Evolutionary conservation across 495 filamentous ascomycete genomes (phyloP), one percentile per base, ranked within the genome.

Genomic region (Lophiostoma macrostomum): DNA sequence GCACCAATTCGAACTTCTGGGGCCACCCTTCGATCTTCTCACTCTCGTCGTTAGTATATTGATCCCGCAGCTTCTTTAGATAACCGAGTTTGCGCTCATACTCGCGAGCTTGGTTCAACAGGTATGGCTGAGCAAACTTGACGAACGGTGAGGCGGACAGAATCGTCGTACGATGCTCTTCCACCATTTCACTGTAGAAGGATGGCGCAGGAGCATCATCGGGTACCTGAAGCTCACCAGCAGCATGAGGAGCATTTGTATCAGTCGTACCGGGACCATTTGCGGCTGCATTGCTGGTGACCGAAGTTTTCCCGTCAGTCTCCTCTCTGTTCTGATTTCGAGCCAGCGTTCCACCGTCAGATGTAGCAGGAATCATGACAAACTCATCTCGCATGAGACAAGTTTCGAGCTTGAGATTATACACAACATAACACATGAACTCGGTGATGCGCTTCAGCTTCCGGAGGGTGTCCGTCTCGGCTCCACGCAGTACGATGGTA

Each of bases 371-470:
- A 38, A 96, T 84, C 49, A 91, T 77, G 20, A 94, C 87, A 66
- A 89, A 95, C 59, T 96, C 91, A 70, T 99, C 94, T 42, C 91
- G 80, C 87, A 99, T 93, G 38, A 99, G 69, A 63, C 84, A 95
- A 1, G 94, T 96, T 69, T 99, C 94, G 6, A 99, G 79, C 65
- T 93, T 96, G 18, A 97, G 76, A 60, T 96, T 99, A 69, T 99
- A 96, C 13, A 96, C 90, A 20, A 99, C 94, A 64, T 96, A 99
- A 48, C 91, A 83, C 90, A 99, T 95, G 63, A 99, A 95, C 67
- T 99, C 94, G 2, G 93, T 94, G 61, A 99, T 94, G 36, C 80
- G 81, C 66, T 99, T 99, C 67, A 99, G 83, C 52, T 80, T 86
- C 2, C 78, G 73, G 5, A 99, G 77, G 0, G 80, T 73, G 32